Conservation (phyloP, 2,329 filamentous ascomycete genomes). For the Alternaria incomplexa region DNA sequence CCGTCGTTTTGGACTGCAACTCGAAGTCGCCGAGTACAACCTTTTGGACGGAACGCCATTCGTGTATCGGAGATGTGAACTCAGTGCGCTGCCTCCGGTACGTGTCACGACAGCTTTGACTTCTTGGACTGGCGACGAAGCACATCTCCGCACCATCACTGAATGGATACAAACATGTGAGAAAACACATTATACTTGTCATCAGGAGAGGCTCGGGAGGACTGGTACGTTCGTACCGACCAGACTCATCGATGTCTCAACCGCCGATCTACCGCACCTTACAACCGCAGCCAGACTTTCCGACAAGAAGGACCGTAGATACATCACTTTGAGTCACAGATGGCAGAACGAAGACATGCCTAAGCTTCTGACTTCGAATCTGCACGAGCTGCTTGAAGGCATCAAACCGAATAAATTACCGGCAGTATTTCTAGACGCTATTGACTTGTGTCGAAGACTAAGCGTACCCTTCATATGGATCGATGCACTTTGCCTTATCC, state of each 20-base stretch:
- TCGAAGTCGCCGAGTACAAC: not conserved
- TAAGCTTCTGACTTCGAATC: not conserved
- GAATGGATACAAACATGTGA: not conserved
- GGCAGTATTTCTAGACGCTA: not conserved
- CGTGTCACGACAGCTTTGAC: not conserved
- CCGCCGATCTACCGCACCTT: not conserved
- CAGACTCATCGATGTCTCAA: not conserved
- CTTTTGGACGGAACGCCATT: not conserved
- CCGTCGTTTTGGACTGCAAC: too few species aligned
- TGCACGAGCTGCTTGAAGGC: fast-evolving
- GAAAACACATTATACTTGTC: not conserved
- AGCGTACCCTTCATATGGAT: not conserved
- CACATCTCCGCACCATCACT: not conserved
- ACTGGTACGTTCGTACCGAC: not conserved
- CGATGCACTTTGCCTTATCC: not conserved
- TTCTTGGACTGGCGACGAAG: not conserved
- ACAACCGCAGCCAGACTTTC: fast-evolving
- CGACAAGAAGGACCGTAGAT: not conserved
- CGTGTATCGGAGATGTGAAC: too few species aligned
- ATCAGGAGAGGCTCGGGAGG: fast-evolving
- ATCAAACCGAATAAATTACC: not conserved
- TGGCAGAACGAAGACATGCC: not conserved
- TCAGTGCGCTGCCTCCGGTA: fast-evolving
- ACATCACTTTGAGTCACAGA: not conserved
- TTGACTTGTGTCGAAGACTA: not conserved